These are phyloP conservation scores for Fusarium xylarioides DNA, from an alignment of 2,329 filamentous ascomycete species.

Conservation along the genomic window DNA sequence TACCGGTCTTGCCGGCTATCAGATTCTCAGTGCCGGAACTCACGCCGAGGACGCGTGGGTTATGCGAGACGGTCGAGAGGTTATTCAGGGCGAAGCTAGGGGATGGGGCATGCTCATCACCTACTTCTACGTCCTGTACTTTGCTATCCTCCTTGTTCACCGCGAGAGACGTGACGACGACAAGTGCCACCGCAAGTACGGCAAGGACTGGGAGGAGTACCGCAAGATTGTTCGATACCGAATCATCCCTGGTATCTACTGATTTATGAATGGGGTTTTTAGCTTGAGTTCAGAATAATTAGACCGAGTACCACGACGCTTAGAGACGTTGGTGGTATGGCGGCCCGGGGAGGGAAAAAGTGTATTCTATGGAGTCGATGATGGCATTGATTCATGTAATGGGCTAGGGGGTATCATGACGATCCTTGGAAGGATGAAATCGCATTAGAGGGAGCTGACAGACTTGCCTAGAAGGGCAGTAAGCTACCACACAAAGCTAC, in stretches of 20 bases:
- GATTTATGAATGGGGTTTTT: slow-evolving; percentile 18
- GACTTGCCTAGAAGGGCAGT: slow-evolving; percentile 26
- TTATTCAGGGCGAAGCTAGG: slow-evolving; percentile 75
- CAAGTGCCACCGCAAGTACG: slow-evolving; percentile 92
- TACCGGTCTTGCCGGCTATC: slow-evolving; percentile 84
- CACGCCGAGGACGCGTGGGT: slow-evolving; percentile 63
- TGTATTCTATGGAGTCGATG: slow-evolving; percentile 13
- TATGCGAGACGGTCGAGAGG: slow-evolving; percentile 67
- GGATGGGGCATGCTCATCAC: slow-evolving; percentile 90
- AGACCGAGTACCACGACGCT: neutral
- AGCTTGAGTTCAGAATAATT: neutral
- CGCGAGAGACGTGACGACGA: slow-evolving; percentile 88
- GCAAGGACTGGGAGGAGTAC: slow-evolving; percentile 90
- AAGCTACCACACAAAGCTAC: slow-evolving; percentile 7
- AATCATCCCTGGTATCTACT: slow-evolving; percentile 90
- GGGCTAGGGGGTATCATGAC: neutral
- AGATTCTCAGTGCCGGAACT: slow-evolving; percentile 68
- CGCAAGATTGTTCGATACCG: slow-evolving; percentile 81
- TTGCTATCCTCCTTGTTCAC: slow-evolving; percentile 85
- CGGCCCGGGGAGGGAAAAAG: neutral
- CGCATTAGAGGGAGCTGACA: neutral
- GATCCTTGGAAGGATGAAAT: neutral
- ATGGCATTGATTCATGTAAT: neutral
- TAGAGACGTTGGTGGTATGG: neutral
- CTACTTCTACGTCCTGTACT: slow-evolving; percentile 95